A percentile compares a stretch with the other conserved stretches of the same genome.
Conservation (phyloP, 2,329 filamentous ascomycete species). For the Salinomyces thailandicus region DNA sequence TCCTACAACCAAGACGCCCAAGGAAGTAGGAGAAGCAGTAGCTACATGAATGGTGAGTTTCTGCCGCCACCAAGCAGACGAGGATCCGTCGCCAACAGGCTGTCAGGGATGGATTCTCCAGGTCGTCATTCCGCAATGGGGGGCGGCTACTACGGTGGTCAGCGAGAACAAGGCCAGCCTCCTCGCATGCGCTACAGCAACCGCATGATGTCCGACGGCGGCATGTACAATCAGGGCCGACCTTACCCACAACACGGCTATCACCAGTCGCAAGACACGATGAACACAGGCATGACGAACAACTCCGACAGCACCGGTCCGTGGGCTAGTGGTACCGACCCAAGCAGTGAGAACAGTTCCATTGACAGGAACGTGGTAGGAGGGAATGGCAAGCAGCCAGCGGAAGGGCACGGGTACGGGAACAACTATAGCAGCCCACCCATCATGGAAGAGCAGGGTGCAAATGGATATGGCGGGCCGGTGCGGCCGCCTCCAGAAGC, state of each 20-base stretch:
- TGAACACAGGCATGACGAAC: slow-evolving; percentile 64
- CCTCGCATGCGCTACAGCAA: slow-evolving; percentile 30
- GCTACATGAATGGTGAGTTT: slow-evolving; percentile 32
- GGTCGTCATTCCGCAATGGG: slow-evolving; percentile 4
- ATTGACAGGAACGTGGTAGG: slow-evolving; percentile 55
- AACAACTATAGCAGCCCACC: slow-evolving; percentile 7
- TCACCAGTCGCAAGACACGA: slow-evolving; percentile 77
- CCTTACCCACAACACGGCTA: slow-evolving; percentile 44
- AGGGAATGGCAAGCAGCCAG: slow-evolving; percentile 11
- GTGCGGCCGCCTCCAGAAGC: slow-evolving; percentile 5
- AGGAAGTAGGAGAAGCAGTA: slow-evolving; percentile 27
- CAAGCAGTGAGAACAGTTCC: slow-evolving; percentile 88
- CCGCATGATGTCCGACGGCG: slow-evolving; percentile 36
- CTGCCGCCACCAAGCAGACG: slow-evolving; percentile 3
- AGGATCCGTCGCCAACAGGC: slow-evolving; percentile 14
- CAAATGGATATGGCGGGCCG: slow-evolving; percentile 10
- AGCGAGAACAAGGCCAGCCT: slow-evolving; percentile 28
- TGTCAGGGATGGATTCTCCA: slow-evolving; percentile 22
- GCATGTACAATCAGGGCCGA: slow-evolving; percentile 22
- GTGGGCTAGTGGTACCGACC: slow-evolving; percentile 73
- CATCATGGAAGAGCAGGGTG: slow-evolving; percentile 9
- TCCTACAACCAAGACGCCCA: slow-evolving; percentile 17
- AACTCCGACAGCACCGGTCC: slow-evolving; percentile 61
- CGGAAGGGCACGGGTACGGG: slow-evolving; percentile 25
- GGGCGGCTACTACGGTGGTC: slow-evolving; percentile 30